These are phyloP conservation scores for Lachancea sp. DNA, from an alignment of 805 yeast genomes.

Conservation along the genomic window DNA sequence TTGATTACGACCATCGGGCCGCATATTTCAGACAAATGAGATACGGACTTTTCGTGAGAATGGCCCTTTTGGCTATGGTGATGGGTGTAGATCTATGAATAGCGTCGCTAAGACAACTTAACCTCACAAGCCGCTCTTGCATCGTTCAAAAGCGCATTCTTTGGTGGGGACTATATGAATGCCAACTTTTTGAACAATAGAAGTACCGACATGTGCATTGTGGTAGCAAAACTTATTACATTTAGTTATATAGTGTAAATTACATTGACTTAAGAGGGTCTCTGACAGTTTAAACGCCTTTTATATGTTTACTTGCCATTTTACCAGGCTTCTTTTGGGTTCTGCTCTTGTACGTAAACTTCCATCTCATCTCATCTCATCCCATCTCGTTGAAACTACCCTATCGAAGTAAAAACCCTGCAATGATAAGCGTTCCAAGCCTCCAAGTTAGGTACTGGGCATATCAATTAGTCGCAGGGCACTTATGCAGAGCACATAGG, in stretches of 20 bases:
- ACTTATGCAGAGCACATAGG: not conserved
- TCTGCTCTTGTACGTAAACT: not conserved
- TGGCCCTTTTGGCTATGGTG: conserved; percentile 98
- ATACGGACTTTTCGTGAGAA: conserved; percentile 95
- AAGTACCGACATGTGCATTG: too few relatives aligned
- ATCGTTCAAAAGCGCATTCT: conserved; percentile 2
- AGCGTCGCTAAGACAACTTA: not conserved
- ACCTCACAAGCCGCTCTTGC: not conserved
- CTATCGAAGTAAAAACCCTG: not conserved
- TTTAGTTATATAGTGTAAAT: not conserved
- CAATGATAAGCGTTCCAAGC: not conserved
- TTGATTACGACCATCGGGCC: conserved; percentile 98
- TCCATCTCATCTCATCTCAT: conserved; percentile 1
- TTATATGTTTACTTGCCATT: too few relatives aligned
- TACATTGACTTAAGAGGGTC: too few relatives aligned
- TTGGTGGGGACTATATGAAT: conserved; percentile 18
- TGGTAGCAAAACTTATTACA: not conserved
- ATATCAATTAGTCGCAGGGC: not conserved
- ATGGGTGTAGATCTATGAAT: conserved; percentile 78
- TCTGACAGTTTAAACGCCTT: too few relatives aligned
- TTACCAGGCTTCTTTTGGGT: too few relatives aligned
- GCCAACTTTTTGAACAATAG: not conserved
- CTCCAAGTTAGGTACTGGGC: not conserved
- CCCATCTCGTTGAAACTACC: too few relatives aligned
- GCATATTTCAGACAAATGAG: conserved; percentile 99